These are phyloP conservation scores for Drechmeria coniospora DNA, from an alignment of 2,329 filamentous ascomycete species.

Conservation along the genomic window DNA sequence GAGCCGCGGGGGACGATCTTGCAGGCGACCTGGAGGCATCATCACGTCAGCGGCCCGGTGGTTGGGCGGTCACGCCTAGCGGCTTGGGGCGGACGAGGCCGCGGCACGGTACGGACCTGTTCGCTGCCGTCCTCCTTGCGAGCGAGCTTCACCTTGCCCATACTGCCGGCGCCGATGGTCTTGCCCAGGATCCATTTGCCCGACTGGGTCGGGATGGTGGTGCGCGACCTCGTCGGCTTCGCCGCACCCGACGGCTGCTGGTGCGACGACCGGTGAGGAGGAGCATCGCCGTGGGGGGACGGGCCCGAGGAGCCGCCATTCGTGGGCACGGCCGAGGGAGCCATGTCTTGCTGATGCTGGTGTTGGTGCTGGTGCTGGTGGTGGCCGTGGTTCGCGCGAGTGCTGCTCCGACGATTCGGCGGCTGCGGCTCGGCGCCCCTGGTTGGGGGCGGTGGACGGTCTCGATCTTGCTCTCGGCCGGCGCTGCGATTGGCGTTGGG, in stretches of 20 bases:
- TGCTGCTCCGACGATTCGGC: slow-evolving; percentile 33
- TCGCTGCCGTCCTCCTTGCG: slow-evolving; percentile 81
- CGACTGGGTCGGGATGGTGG: slow-evolving; percentile 76
- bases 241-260: slow-evolving; percentile 20
- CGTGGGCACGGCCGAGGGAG: slow-evolving; percentile 33
- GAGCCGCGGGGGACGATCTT: slow-evolving; percentile 92
- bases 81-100: not conserved
- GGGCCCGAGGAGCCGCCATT: slow-evolving; percentile 38
- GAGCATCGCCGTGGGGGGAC: slow-evolving; percentile 26
- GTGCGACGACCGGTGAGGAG: slow-evolving; percentile 5
- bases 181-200: slow-evolving; percentile 93
- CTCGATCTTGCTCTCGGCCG: slow-evolving; percentile 38
- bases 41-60: too few species aligned
- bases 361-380: slow-evolving; percentile 14
- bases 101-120: slow-evolving; percentile 44
- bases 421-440: slow-evolving; percentile 36
- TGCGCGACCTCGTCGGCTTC: slow-evolving; percentile 45
- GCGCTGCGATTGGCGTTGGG: slow-evolving; percentile 44
- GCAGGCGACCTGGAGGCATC: slow-evolving; percentile 53
- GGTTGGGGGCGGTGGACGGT: slow-evolving; percentile 24
- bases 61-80: too few species aligned
- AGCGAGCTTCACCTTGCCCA: slow-evolving; percentile 97
- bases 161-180: slow-evolving; percentile 92
- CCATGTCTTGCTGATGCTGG: slow-evolving; percentile 27
- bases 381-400: slow-evolving; percentile 27